Percentiles rank a stretch among this genome's conserved stretches.
These are phyloP conservation scores for Cytospora schulzeri DNA, from an alignment of 2,329 filamentous ascomycete species.

Conservation along the genomic window DNA sequence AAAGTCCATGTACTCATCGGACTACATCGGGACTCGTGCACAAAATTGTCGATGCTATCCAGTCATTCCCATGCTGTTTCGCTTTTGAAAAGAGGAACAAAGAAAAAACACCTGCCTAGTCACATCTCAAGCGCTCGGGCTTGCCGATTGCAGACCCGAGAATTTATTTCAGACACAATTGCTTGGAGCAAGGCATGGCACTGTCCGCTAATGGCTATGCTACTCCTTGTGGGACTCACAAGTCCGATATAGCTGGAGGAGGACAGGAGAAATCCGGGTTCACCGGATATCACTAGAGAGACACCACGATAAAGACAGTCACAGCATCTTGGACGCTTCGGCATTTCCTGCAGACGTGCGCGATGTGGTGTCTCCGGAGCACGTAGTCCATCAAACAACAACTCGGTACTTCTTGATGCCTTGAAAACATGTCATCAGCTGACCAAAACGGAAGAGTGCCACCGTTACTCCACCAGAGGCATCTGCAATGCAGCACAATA, in stretches of 20 bases:
- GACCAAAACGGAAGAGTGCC: neutral
- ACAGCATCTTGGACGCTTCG: neutral
- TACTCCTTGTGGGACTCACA: neutral
- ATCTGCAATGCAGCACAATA: neutral
- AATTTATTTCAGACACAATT: neutral
- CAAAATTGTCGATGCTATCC: neutral
- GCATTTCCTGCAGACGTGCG: neutral
- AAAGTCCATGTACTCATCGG: neutral
- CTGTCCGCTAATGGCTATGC: neutral
- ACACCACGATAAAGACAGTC: neutral
- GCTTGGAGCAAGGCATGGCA: neutral
- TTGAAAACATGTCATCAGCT: neutral
- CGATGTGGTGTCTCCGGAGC: neutral
- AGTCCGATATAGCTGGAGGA: neutral
- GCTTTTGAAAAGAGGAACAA: neutral
- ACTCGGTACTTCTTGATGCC: neutral
- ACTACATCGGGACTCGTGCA: neutral
- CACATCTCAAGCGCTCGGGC: neutral
- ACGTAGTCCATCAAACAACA: neutral
- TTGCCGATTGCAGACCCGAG: neutral
- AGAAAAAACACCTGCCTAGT: neutral
- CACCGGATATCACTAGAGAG: neutral
- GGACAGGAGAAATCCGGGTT: neutral
- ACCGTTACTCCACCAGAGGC: too few relatives aligned
- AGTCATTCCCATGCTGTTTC: neutral